Evolutionary conservation across 805 yeast genomes (phyloP), one percentile per base, ranked within the genome.

Genomic region (Suhomyces emberorum): DNA sequence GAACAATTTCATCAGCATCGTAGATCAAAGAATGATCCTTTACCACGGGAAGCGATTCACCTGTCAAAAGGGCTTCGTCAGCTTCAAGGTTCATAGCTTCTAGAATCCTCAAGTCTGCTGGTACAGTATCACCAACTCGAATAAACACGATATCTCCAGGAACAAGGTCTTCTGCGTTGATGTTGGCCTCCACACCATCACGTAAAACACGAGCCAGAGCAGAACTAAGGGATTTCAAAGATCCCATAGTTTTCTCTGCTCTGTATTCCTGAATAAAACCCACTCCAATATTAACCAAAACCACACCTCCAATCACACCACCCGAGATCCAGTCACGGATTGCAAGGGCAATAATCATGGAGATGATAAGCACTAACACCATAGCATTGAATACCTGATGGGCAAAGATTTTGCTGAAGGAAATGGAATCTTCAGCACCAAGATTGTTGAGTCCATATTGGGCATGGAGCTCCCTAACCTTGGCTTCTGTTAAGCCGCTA

Each of bases 161-260:
- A 16, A 64, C 72, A 12, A 69, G 59, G 32, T 72, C 72, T 38
- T 65, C 69, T 7, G 74, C 67, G 14, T 65, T 61, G 25, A 55
- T 45, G 23, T 65, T 54, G 15, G 41, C 15, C 33, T 57, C 52
- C 25, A 57, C 56, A 16, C 76, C 77, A 30, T 63, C 52, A 44
- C 78, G 60, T 9, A 69, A 41, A 1, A 68, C 76, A 39, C 63
- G 60, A 2, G 76, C 77, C 21, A 69, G 67, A 4, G 75, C 68
- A 6, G 74, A 65, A 18, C 74, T 54, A 38, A 73, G 69, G 18
- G 66, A 64, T 37, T 68, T 60, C 43, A 73, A 57, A 5, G 77
- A 74, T 7, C 74, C 65, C 60, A 73, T 73, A 4, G 77, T 74
- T 26, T 68, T 58, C 45, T 73, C 78, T 8, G 78, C 78, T 32